These are phyloP conservation scores for Kickxella alabastrina DNA, from an alignment of 192 early-diverging fungal species.

Conservation along the genomic window DNA sequence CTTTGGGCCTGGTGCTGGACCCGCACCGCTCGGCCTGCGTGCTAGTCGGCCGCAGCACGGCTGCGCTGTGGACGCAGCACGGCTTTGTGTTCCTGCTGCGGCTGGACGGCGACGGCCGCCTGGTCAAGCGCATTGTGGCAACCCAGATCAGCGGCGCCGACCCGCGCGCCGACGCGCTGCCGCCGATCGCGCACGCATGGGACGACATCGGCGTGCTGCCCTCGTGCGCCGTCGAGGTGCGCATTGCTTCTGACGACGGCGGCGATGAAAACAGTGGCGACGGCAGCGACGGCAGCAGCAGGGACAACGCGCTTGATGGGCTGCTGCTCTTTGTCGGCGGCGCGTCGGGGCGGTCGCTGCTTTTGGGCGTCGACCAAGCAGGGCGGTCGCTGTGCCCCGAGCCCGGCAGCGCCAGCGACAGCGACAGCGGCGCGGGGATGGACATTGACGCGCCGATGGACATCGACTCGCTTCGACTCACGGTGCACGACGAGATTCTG, in stretches of 20 bases:
- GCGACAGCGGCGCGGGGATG: conserved; percentile 24
- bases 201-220: conserved; percentile 32
- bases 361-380: conserved; percentile 18
- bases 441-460: too few species aligned
- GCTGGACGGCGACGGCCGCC: conserved; percentile 70
- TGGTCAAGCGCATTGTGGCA: conserved; percentile 69
- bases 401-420: conserved; percentile 13
- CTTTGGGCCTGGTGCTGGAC: conserved; percentile 69
- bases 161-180: neutral
- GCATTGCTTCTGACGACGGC: neutral
- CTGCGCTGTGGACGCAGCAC: conserved; percentile 66
- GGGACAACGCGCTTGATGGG: conserved; percentile 7
- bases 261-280: neutral
- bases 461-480: conserved; percentile 59
- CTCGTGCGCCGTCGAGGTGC: conserved; percentile 25
- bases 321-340: conserved; percentile 39
- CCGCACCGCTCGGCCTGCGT: conserved; percentile 53
- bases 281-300: conserved; percentile 14
- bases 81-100: conserved; percentile 73
- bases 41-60: conserved; percentile 66
- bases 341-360: conserved; percentile 29
- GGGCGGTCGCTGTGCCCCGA: neutral
- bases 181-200: conserved; percentile 20
- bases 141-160: conserved; percentile 33
- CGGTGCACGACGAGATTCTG: conserved; percentile 73